Evolutionary conservation across 345 rosid species (phyloP).

Genomic region (Acer saccharum): DNA sequence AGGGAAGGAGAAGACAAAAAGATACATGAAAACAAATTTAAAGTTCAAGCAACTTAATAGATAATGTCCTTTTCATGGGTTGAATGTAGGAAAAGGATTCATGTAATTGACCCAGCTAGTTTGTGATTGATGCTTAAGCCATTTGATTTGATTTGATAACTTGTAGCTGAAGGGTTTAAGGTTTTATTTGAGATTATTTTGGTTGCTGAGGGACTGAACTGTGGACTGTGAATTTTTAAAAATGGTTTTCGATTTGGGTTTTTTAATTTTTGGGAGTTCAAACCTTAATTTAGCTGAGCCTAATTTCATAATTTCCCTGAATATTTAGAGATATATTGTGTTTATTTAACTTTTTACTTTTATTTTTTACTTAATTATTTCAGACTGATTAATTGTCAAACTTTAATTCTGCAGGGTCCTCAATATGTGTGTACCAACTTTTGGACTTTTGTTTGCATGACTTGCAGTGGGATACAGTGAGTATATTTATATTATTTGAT

Average conservation of each 20-base stretch:
- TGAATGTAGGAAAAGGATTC: neutral
- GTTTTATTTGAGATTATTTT: neutral
- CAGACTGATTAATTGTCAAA: conserved; percentile 1
- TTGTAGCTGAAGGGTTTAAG: neutral
- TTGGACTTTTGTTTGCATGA: conserved; percentile 91
- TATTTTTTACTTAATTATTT: conserved; percentile 3
- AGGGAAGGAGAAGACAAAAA: neutral
- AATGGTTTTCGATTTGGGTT: neutral
- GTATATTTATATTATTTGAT: conserved; percentile 30
- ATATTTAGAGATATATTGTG: neutral
- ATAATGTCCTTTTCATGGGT: neutral
- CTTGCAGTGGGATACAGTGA: conserved; percentile 98
- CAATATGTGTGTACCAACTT: conserved; percentile 93
- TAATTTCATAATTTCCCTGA: neutral
- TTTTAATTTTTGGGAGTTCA: neutral
- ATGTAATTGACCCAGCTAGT: neutral
- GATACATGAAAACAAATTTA: neutral
- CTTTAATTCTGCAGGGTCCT: conserved; percentile 76
- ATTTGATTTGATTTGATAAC: neutral
- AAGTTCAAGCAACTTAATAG: neutral
- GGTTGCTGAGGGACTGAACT: neutral
- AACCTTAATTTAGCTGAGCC: neutral
- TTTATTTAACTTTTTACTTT: neutral
- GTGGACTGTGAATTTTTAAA: neutral
- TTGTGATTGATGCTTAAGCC: neutral